Evolutionary conservation across 2,329 filamentous ascomycete species (phyloP).

Genomic region (Stylonectria norvegica): DNA sequence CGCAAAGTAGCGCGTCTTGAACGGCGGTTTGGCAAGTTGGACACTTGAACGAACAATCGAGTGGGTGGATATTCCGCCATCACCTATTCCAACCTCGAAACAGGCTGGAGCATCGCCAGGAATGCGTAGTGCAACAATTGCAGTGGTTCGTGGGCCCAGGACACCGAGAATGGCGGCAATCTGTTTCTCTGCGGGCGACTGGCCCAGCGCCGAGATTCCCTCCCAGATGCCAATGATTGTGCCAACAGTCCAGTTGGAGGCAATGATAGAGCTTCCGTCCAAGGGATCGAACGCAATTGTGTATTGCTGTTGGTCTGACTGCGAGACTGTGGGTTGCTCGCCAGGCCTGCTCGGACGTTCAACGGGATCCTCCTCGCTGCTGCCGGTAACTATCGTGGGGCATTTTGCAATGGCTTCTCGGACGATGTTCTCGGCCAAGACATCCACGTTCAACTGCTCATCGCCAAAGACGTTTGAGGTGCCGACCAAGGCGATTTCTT

Average conservation of each 20-base stretch:
- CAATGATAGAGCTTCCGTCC: constrained; percentile 60
- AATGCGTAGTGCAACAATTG: constrained; percentile 51
- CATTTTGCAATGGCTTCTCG: constrained; percentile 43
- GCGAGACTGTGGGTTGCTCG: neutral
- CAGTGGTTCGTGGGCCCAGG: constrained; percentile 53
- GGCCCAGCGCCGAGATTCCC: constrained; percentile 42
- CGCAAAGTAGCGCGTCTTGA: constrained; percentile 56
- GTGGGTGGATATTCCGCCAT: constrained; percentile 20
- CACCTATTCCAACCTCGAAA: constrained; percentile 49
- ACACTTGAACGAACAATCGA: constrained; percentile 43
- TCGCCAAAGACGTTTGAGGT: constrained; percentile 57
- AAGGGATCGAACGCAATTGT: constrained; percentile 61
- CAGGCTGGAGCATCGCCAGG: constrained; percentile 40
- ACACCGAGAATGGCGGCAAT: constrained; percentile 51
- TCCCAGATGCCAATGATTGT: constrained; percentile 60
- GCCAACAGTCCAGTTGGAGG: constrained; percentile 56
- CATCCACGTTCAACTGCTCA: constrained; percentile 57
- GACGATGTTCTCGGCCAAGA: constrained; percentile 47
- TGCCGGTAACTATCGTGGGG: constrained; percentile 46
- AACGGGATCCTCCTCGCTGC: constrained; percentile 59
- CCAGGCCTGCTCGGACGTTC: constrained; percentile 35
- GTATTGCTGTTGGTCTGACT: constrained; percentile 41
- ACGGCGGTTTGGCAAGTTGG: constrained; percentile 35
- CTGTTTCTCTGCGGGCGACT: constrained; percentile 38
- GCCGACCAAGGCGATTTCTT: constrained; percentile 45